Conservation (phyloP, 2,329 filamentous ascomycete species). For the Neofusicoccum cordaticola region DNA sequence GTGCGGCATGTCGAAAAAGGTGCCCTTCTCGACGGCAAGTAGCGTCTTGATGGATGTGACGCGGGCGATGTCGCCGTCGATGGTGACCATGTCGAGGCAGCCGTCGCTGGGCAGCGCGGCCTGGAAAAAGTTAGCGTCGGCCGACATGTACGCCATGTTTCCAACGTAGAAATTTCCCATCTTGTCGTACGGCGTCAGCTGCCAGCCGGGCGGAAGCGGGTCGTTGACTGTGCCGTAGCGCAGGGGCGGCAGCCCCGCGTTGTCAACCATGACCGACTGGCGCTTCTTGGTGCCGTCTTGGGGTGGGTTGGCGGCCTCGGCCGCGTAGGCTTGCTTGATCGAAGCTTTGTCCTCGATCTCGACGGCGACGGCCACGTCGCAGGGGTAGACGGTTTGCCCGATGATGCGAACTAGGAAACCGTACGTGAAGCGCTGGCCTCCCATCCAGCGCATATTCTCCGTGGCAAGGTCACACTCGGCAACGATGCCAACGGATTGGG, state of each 20-base stretch:
- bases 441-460: slow-evolving; percentile 92
- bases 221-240: slow-evolving; percentile 79
- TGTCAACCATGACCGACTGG: background rate
- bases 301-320: slow-evolving; percentile 25
- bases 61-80: slow-evolving; percentile 71
- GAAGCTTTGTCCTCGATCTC: slow-evolving; percentile 72
- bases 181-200: slow-evolving; percentile 68
- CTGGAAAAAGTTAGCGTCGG: slow-evolving; percentile 83
- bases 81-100: slow-evolving; percentile 76
- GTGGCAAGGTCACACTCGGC: slow-evolving; percentile 89
- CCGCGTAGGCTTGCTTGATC: slow-evolving; percentile 70
- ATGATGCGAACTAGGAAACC: slow-evolving; percentile 78
- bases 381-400: slow-evolving; percentile 77
- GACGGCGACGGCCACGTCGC: slow-evolving; percentile 81
- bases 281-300: slow-evolving; percentile 26
- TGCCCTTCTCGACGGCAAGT: slow-evolving; percentile 66
- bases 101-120: slow-evolving; percentile 81
- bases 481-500: slow-evolving; percentile 83
- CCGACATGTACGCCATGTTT: slow-evolving; percentile 91
- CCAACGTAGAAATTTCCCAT: slow-evolving; percentile 92
- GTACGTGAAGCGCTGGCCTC: slow-evolving; percentile 76
- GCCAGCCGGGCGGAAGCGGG: slow-evolving; percentile 74
- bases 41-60: slow-evolving; percentile 67
- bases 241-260: slow-evolving; percentile 62
- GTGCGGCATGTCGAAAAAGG: slow-evolving; percentile 74